phyloP scores from a whole-genome alignment of 2,329 filamentous ascomycete genomes.

The Herpotrichia juniperi region DNA sequence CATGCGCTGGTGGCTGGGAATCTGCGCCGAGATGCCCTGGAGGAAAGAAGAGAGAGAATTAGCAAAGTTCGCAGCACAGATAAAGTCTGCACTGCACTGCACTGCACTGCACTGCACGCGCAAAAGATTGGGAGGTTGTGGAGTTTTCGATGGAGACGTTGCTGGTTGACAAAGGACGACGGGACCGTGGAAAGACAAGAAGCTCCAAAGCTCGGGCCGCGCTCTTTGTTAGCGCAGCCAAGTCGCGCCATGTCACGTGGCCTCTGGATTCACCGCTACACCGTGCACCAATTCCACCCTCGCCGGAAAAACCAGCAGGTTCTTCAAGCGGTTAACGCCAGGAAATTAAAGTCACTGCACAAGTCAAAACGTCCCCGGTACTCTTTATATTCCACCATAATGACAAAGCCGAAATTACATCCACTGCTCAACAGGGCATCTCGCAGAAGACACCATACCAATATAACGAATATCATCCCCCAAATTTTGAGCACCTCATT shows the following conservation, averaged over 20 bases:
- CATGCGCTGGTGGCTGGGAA: conserved; percentile 5
- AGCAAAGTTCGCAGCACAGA: neutral
- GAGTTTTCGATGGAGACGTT: neutral
- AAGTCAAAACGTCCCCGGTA: neutral
- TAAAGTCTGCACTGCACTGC: neutral
- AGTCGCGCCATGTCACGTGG: neutral
- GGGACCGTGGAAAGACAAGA: neutral
- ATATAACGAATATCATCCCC: neutral
- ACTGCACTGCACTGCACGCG: neutral
- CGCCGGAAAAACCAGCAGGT: too few species aligned
- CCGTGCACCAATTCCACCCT: too few species aligned
- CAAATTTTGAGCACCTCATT: neutral
- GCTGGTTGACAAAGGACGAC: neutral
- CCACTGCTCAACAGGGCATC: neutral
- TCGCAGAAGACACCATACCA: neutral
- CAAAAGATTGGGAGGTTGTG: neutral
- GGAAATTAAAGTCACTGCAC: neutral
- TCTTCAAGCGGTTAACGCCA: neutral
- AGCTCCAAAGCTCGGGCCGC: neutral
- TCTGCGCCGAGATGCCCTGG: conserved; percentile 4
- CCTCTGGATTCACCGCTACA: neutral
- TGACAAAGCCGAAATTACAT: neutral
- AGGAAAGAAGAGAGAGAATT: neutral
- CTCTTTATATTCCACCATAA: neutral
- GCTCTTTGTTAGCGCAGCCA: neutral